Conservation (phyloP, 2,329 filamentous ascomycete species). For the Rhynchosporium agropyri region DNA sequence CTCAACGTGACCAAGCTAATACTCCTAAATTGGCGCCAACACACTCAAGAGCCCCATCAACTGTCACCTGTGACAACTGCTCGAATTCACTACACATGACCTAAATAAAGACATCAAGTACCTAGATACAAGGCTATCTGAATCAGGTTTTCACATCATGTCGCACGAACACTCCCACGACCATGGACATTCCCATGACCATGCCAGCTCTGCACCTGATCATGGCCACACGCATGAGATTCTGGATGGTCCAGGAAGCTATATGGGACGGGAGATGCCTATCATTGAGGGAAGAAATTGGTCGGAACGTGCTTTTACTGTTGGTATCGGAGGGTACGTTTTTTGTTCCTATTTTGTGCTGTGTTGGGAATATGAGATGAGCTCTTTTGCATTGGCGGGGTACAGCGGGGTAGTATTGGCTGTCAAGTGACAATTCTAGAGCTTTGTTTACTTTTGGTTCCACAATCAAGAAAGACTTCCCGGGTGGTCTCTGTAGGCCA, state of each 20-base stretch:
- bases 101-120: neutral
- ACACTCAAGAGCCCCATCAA: neutral
- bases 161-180: conserved; percentile 32
- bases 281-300: conserved; percentile 87
- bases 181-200: conserved; percentile 54
- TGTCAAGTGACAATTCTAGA: conserved; percentile 1
- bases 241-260: conserved; percentile 90
- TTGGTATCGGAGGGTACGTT: conserved; percentile 92
- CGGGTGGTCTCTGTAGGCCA: too few species aligned
- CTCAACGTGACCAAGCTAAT: neutral
- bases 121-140: neutral
- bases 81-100: neutral
- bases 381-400: conserved; percentile 3
- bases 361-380: neutral
- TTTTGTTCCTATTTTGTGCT: conserved; percentile 2
- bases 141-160: neutral
- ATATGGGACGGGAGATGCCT: conserved; percentile 87
- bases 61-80: neutral
- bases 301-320: conserved; percentile 86
- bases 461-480: neutral
- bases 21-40: neutral
- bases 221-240: conserved; percentile 97
- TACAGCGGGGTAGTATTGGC: conserved; percentile 23
- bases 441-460: neutral
- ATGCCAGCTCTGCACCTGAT: conserved; percentile 59